Evolutionary conservation across 768 basidiomycete genomes (phyloP), one percentile per base, ranked within the genome.

Genomic region (Kondoa subrosea): DNA sequence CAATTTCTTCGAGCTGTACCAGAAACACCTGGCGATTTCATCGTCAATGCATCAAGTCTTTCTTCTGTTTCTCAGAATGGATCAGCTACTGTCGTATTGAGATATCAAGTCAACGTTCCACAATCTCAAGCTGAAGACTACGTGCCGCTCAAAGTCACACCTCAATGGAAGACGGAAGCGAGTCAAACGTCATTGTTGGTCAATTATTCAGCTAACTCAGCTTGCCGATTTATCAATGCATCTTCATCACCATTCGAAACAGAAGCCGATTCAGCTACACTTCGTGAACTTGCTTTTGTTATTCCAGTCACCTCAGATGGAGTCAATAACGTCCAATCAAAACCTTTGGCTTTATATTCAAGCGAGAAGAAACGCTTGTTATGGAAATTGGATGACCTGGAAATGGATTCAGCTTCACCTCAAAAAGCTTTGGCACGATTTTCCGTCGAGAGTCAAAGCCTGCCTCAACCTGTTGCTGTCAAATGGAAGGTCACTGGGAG

Each of bases 101-200:
- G 78, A 71, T 80, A 80, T 68, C 77, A 78, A 66, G 76, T 79
- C 2, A 75, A 77, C 59, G 68, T 77, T 33, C 61, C 61, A 33
- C 3, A 63, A 17, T 27, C 27, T 3, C 15, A 8, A 32, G 61
- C 30, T 3, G 30, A 27, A 17, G 69, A 71, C 2, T 69, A 73
- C 32, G 69, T 78, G 0, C 79, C 79, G 1, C 62, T 80, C 27
- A 32, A 75, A 4, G 72, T 78, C 29, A 74, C 75, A 32, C 77
- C 80, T 1, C 74, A 75, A 2, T 80, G 78, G 78, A 74, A 76
- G 67, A 73, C 74, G 65, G 77, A 77, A 66, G 74, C 77, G 1
- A 74, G 70, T 2, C 77, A 77, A 57, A 78, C 78, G 1, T 68
- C 77, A 34, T 75, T 79, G 69, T 76, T 80, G 60, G 71, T 80